Percentiles rank a stretch among this genome's conserved stretches.
These are phyloP conservation scores for Claviceps paspali DNA, from an alignment of 2,329 filamentous ascomycete genomes.

Conservation along the genomic window DNA sequence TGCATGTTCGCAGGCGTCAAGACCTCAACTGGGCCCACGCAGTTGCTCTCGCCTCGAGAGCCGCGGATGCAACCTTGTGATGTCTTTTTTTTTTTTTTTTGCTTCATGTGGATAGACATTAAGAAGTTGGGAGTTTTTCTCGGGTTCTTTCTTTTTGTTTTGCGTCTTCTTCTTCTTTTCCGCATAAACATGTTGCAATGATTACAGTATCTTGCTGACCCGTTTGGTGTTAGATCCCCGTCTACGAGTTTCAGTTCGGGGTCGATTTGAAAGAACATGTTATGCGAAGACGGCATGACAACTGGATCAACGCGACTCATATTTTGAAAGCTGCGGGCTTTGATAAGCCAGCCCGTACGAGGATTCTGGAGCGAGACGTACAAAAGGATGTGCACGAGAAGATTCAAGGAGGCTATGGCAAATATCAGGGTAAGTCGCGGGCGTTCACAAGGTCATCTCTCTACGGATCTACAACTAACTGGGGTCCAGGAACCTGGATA, in stretches of 20 bases:
- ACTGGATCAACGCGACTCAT: constrained; percentile 99
- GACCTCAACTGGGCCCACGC: background rate
- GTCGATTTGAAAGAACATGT: constrained; percentile 70
- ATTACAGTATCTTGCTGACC: background rate
- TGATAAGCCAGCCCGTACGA: constrained; percentile 87
- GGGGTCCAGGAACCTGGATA: constrained; percentile 71
- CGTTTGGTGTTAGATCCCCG: constrained; percentile 54
- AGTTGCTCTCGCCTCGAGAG: background rate
- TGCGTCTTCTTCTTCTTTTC: too few species aligned
- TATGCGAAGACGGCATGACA: constrained; percentile 82
- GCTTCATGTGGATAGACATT: too few species aligned
- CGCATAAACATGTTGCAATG: too few species aligned
- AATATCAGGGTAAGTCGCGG: constrained; percentile 65
- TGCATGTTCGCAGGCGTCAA: background rate
- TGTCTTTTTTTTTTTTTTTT: too few species aligned
- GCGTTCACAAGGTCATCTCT: background rate
- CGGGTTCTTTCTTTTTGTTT: too few species aligned
- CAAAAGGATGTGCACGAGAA: constrained; percentile 96
- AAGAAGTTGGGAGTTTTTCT: too few species aligned
- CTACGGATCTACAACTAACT: constrained; percentile 3
- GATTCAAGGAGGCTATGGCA: constrained; percentile 94
- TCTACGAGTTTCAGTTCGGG: constrained; percentile 84
- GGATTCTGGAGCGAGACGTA: constrained; percentile 90
- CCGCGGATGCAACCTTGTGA: background rate
- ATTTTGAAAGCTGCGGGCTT: constrained; percentile 95